Conservation (phyloP, 2,329 filamentous ascomycete genomes). For the Annulohypoxylon truncatum region DNA sequence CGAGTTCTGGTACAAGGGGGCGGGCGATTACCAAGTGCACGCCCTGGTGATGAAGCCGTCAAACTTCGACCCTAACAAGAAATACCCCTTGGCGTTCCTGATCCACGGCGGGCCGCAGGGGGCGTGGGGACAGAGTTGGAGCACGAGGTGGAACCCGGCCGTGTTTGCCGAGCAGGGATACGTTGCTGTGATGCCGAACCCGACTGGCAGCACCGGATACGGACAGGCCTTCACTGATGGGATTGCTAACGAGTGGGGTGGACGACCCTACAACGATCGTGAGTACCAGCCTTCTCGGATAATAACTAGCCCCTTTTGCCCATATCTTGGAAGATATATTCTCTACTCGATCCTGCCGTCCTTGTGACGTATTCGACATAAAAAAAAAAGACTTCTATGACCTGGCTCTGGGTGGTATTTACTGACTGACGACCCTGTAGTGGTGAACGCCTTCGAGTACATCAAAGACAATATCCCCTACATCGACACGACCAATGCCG, state of each 20-base stretch:
- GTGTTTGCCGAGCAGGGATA: conserved; percentile 91
- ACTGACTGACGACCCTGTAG: conserved; percentile 11
- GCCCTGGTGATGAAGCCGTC: conserved; percentile 76
- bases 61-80: conserved; percentile 74
- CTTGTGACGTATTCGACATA: not conserved
- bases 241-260: conserved; percentile 86
- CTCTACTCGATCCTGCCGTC: too few relatives aligned
- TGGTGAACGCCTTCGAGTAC: conserved; percentile 82
- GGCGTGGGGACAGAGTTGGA: conserved; percentile 77
- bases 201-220: conserved; percentile 85
- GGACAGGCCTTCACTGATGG: conserved; percentile 81
- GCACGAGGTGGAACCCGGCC: conserved; percentile 84
- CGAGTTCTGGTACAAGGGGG: conserved; percentile 77
- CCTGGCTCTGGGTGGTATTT: not conserved
- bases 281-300: not conserved
- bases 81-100: conserved; percentile 81
- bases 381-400: not conserved
- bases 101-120: conserved; percentile 88
- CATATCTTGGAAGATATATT: too few relatives aligned
- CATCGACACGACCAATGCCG: conserved; percentile 75
- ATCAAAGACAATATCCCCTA: conserved; percentile 73
- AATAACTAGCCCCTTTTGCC: not conserved
- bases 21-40: conserved; percentile 73
- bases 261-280: conserved; percentile 81
- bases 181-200: conserved; percentile 83